Percentiles rank a stretch among this genome's conserved stretches.
Conservation (phyloP, 345 rosid genomes). For the Turnera subulata region DNA sequence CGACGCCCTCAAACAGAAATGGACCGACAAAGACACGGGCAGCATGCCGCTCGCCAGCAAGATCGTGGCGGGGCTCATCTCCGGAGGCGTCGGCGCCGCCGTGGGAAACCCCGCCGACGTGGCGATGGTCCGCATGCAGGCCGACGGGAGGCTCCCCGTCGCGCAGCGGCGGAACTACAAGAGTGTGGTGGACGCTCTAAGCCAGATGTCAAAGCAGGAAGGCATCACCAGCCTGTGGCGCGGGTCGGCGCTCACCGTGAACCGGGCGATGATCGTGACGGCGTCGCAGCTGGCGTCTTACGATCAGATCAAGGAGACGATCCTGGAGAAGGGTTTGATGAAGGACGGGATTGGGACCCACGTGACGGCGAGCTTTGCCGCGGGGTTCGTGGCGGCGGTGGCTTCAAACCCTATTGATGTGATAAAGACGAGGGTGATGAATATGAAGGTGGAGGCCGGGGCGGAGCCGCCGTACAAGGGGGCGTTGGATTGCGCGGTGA, state of each 20-base stretch:
- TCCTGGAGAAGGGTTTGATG: slow-evolving; percentile 11
- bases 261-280: slow-evolving; percentile 12
- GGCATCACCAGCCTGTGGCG: slow-evolving; percentile 14
- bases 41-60: slow-evolving; percentile 8
- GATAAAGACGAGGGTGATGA: slow-evolving; percentile 20
- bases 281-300: slow-evolving; percentile 18
- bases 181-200: slow-evolving; percentile 16
- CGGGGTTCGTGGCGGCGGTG: slow-evolving; percentile 20
- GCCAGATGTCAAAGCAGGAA: slow-evolving; percentile 19
- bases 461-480: slow-evolving; percentile 17
- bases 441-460: slow-evolving; percentile 20
- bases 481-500: slow-evolving; percentile 19
- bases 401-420: slow-evolving; percentile 22
- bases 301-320: slow-evolving; percentile 17
- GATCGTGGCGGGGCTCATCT: slow-evolving; percentile 6
- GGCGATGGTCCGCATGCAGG: slow-evolving; percentile 19
- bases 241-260: slow-evolving; percentile 11
- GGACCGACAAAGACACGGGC: not conserved
- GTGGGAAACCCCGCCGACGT: slow-evolving; percentile 18
- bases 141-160: slow-evolving; percentile 17
- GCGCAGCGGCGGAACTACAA: slow-evolving; percentile 13
- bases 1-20: slow-evolving; percentile 10
- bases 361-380: slow-evolving; percentile 10
- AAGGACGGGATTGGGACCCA: slow-evolving; percentile 17
- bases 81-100: slow-evolving; percentile 13